Evolutionary conservation across 73 alveolate genomes (phyloP).

Genomic region (Paramecium octaurelia): DNA sequence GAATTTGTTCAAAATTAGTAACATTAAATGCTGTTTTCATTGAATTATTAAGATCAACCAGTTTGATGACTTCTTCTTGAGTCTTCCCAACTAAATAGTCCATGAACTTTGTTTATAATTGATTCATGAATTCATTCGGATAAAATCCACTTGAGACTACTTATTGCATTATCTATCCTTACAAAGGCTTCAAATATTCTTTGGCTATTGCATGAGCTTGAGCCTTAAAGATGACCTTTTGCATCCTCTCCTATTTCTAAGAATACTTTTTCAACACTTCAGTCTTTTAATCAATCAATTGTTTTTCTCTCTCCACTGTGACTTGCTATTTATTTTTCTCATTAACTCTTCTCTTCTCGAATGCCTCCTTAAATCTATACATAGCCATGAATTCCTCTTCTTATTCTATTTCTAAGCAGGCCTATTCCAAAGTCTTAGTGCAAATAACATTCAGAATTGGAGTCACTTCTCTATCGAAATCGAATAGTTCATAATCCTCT

Average conservation of each 20-base stretch:
- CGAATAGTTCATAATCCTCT: constrained; percentile 95
- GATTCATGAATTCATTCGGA: constrained; percentile 70
- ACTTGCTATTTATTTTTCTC: constrained; percentile 82
- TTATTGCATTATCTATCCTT: constrained; percentile 57
- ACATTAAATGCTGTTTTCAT: constrained; percentile 18
- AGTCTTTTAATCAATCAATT: constrained; percentile 73
- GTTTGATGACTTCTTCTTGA: constrained; percentile 62
- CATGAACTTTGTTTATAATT: constrained; percentile 71
- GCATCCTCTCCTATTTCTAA: constrained; percentile 61
- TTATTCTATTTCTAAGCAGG: constrained; percentile 93
- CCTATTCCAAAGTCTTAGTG: constrained; percentile 91
- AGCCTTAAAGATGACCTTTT: constrained; percentile 67
- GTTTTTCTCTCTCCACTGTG: constrained; percentile 73
- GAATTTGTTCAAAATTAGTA: background rate
- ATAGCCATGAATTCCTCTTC: constrained; percentile 92
- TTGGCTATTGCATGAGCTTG: constrained; percentile 74
- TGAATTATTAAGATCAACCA: background rate
- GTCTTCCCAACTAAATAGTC: constrained; percentile 73
- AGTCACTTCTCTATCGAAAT: constrained; percentile 93
- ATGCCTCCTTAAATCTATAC: constrained; percentile 84
- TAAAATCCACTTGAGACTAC: constrained; percentile 65
- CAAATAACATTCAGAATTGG: constrained; percentile 95
- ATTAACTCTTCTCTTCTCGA: constrained; percentile 77
- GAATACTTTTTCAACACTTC: constrained; percentile 64
- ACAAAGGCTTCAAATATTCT: constrained; percentile 62